Evolutionary conservation across 2,329 filamentous ascomycete species (phyloP), one percentile per base, ranked within the genome.

Genomic region (Cordyceps cicadae): DNA sequence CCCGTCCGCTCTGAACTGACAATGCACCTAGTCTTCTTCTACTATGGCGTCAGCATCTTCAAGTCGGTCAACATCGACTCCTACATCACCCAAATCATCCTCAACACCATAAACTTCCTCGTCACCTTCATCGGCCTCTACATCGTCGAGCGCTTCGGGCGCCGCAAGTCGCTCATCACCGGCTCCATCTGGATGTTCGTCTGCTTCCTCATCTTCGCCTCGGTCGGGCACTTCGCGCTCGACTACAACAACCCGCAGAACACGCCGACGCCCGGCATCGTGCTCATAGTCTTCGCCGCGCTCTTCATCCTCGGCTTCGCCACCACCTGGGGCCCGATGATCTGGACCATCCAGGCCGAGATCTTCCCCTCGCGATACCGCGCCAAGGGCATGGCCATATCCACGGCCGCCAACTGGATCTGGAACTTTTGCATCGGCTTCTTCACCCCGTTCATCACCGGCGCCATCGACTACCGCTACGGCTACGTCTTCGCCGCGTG

Each of bases 371-470:
- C 81, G 12, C 77, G 84, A 15, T 86, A 86, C 67, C 77, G 84
- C 43, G 83, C 83, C 3, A 80, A 80, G 68, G 81, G 78, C 34
- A 86, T 86, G 78, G 83, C 82, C 2, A 70, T 87, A 2, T 79
- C 82, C 0, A 87, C 84, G 0, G 79, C 82, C 0, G 80, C 79
- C 66, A 87, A 87, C 71, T 87, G 85, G 85, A 76, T 79, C 37
- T 90, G 86, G 85, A 89, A 90, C 72, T 92, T 92, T 73, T 78
- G 89, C 64, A 81, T 86, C 63, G 84, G 83, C 0, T 92, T 92
- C 77, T 90, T 91, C 76, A 91, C 89, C 0, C 87, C 89, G 0
- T 92, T 91, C 72, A 92, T 92, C 69, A 88, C 86, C 0, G 75
- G 78, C 0, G 81, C 82, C 3, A 92, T 92, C 59, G 82, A 87